A percentile compares a stretch with the other conserved stretches of the same genome.
Conservation (phyloP, 331 rosid genomes). For the Pyrus hybrid region DNA sequence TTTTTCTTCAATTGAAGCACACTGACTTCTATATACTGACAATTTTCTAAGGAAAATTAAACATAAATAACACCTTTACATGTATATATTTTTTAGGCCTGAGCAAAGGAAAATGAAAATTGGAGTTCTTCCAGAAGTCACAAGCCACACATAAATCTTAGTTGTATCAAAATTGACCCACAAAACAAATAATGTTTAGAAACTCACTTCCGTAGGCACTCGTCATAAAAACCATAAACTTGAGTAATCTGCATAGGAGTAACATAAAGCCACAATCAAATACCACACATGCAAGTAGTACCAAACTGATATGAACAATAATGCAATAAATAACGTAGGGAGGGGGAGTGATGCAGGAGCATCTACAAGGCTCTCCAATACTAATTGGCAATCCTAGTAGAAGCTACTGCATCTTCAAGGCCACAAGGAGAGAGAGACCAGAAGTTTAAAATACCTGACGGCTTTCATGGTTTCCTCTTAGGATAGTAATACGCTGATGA, state of each 20-base stretch:
- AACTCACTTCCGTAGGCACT: conserved; percentile 92
- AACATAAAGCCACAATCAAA: conserved; percentile 16
- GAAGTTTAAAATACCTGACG: conserved; percentile 57
- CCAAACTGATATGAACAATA: not conserved
- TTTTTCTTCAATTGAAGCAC: not conserved
- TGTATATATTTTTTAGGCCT: not conserved
- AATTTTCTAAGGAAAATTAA: not conserved
- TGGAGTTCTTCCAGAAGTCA: not conserved
- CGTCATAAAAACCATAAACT: conserved; percentile 98
- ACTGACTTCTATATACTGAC: not conserved
- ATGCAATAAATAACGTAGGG: not conserved
- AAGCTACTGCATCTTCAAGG: too few relatives aligned
- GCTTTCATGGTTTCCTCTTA: conserved; percentile 98
- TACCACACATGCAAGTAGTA: not conserved
- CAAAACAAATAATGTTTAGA: conserved; percentile 1
- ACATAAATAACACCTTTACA: not conserved
- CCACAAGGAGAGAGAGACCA: not conserved
- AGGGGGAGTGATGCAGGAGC: not conserved
- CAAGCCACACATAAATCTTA: not conserved
- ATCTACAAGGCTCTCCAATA: too few relatives aligned
- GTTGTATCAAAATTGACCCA: not conserved
- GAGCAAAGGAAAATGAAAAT: not conserved
- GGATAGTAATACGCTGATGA: conserved; percentile 87
- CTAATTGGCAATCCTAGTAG: too few relatives aligned
- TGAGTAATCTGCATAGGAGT: conserved; percentile 78